Conservation (phyloP, 2,329 filamentous ascomycete species). For the Acarospora socialis region DNA sequence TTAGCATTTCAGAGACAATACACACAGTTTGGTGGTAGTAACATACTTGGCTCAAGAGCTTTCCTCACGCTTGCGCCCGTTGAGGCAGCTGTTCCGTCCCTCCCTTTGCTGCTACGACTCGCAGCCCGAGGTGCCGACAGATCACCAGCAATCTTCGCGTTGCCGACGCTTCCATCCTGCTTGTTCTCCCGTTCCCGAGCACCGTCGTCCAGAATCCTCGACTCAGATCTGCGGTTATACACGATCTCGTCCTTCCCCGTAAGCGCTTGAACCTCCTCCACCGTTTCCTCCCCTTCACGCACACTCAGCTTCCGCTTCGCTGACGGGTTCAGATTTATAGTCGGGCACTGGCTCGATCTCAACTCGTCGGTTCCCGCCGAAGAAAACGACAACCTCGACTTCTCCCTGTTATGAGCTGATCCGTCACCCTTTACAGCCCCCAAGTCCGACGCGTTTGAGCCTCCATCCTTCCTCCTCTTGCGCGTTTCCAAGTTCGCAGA, state of each 20-base stretch:
- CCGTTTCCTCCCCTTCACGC: slow-evolving; percentile 33
- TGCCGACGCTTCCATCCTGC: slow-evolving; percentile 9
- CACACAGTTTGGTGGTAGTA: background rate
- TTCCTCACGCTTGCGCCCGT: slow-evolving; percentile 17
- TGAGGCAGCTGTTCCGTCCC: background rate
- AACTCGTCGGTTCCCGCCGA: too few relatives aligned
- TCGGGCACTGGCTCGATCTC: slow-evolving; percentile 14
- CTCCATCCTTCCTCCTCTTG: slow-evolving; percentile 38
- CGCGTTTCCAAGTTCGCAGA: slow-evolving; percentile 38
- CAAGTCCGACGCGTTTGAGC: slow-evolving; percentile 29
- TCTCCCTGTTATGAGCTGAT: too few relatives aligned
- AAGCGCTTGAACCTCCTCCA: background rate
- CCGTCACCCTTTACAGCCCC: too few relatives aligned
- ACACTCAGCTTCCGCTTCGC: slow-evolving; percentile 44
- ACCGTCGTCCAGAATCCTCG: slow-evolving; percentile 1
- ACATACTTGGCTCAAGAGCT: slow-evolving; percentile 31
- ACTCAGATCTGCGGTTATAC: slow-evolving; percentile 27
- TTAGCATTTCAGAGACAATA: slow-evolving; percentile 1
- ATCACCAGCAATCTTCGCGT: slow-evolving; percentile 3
- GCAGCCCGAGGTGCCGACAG: background rate
- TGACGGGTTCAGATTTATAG: slow-evolving; percentile 27
- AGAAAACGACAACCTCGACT: too few relatives aligned
- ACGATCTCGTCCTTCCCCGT: slow-evolving; percentile 28
- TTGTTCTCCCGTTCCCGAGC: slow-evolving; percentile 7
- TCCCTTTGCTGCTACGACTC: background rate